Percentiles rank a stretch among this genome's conserved stretches.
Evolutionary conservation across 2,329 filamentous ascomycete species (phyloP).

Genomic region (Fusarium penzigii): DNA sequence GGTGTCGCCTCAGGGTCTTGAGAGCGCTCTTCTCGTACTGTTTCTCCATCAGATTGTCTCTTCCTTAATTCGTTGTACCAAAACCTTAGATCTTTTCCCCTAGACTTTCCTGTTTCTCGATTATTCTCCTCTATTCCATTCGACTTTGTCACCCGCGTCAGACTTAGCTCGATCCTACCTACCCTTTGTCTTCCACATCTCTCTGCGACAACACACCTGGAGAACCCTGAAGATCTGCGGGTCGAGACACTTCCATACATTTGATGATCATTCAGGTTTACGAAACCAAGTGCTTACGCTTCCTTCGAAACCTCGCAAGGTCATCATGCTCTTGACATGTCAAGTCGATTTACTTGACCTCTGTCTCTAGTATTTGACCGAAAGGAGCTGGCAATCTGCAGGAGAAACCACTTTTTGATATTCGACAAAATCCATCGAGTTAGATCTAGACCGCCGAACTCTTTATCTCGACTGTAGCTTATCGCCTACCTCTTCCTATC

Average conservation of each 20-base stretch:
- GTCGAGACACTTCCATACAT: constrained; percentile 1
- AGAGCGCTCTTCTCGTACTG: constrained; percentile 9
- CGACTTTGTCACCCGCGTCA: background rate
- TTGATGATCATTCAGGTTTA: constrained; percentile 12
- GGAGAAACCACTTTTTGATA: constrained; percentile 9
- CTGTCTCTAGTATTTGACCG: constrained; percentile 12
- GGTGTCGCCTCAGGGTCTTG: constrained; percentile 18
- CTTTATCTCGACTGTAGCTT: background rate
- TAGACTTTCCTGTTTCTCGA: constrained; percentile 10
- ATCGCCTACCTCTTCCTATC: background rate
- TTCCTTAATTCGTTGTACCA: constrained; percentile 7
- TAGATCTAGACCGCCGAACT: background rate
- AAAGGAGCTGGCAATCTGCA: constrained; percentile 13
- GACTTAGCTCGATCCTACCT: background rate
- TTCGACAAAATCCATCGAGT: background rate
- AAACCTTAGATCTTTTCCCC: background rate
- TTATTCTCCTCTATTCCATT: constrained; percentile 3
- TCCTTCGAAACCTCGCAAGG: constrained; percentile 9
- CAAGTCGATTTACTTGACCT: constrained; percentile 11
- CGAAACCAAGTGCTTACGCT: constrained; percentile 11
- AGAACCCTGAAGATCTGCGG: constrained; percentile 28
- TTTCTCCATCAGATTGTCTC: constrained; percentile 12
- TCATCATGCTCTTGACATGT: constrained; percentile 24
- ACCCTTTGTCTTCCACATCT: constrained; percentile 4
- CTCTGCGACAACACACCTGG: constrained; percentile 20